phyloP scores from a whole-genome alignment of 495 filamentous ascomycete genomes.

The Daldinia childiae region DNA sequence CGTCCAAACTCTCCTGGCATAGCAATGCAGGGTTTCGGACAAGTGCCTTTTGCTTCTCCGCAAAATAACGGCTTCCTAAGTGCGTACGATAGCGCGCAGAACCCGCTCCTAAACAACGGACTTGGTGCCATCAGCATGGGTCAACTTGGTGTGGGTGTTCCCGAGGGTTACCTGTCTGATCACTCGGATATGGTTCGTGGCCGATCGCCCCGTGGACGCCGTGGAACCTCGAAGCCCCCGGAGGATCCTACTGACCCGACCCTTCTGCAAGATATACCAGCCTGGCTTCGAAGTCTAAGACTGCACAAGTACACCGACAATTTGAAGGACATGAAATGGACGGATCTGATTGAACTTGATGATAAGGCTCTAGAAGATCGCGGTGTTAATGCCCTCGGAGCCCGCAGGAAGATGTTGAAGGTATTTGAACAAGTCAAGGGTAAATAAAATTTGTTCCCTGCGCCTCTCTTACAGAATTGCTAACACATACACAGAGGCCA shows the following conservation, averaged over 20 bases:
- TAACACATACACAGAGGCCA: conserved; percentile 58
- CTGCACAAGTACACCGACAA: conserved; percentile 99
- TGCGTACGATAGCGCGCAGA: conserved; percentile 77
- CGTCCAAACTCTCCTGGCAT: conserved; percentile 93
- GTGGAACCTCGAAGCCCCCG: conserved; percentile 95
- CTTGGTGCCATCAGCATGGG: conserved; percentile 75
- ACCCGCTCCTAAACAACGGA: conserved; percentile 77
- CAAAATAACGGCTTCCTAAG: conserved; percentile 96
- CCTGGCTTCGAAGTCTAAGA: conserved; percentile 92
- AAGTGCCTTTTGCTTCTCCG: conserved; percentile 82
- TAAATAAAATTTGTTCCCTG: conserved; percentile 38
- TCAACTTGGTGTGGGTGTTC: conserved; percentile 74
- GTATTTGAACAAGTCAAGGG: conserved; percentile 96
- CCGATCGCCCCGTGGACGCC: conserved; percentile 88
- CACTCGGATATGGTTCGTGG: conserved; percentile 90
- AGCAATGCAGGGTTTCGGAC: conserved; percentile 77
- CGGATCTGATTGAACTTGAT: conserved; percentile 88
- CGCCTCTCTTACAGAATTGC: conserved; percentile 3
- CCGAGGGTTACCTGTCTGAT: conserved; percentile 93
- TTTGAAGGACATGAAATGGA: conserved; percentile 96
- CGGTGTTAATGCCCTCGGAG: conserved; percentile 94
- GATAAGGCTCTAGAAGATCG: conserved; percentile 93
- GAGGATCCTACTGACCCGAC: conserved; percentile 95
- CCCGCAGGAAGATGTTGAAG: conserved; percentile 98
- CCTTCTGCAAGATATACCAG: conserved; percentile 93